Base-by-base conservation (phyloP, 2,329 filamentous ascomycete species). In the Calonectria montana region DNA sequence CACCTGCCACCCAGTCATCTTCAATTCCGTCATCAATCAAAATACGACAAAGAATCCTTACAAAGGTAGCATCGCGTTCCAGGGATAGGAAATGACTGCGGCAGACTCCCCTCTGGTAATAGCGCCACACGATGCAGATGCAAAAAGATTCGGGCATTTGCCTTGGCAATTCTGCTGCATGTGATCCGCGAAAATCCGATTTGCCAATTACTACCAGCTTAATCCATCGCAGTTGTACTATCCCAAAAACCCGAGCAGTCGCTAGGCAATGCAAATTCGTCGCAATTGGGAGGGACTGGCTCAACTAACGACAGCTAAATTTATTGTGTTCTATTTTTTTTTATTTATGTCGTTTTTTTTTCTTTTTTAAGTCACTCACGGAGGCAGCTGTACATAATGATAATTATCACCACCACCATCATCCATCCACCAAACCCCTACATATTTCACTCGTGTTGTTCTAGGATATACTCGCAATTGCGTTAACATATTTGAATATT, bases 21-120 rank as follows among this genome's bases (percentile, higher is more conserved):
- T 62, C 21, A 16, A 41, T 70, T 50, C 65, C 67, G 67, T 70
- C 67, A 70, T 41, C 27, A 13, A 39, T 15, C 21, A 27, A 35
- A 37, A 7, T 37, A 39, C 39, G 16, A 59, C 53, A 39, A 41
- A 67, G 10, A 37, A 41, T 61, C 39, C 65, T 43, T 59, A 39
- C 41, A 27, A 35, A 47, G 45, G 21, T 55, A 43, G 25, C 48
- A 66, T 57, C 41, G 10, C 27, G 23, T 2, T 43, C 41, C 65
- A 25, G n/a, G 27, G 41, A 39, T 67, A 18, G 37, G 37, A 31
- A 15, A 16, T 27, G 50, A 27, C 27, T 47, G 37, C 65, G 48
- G 65, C 65, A 65, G 21, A n/a, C n/a, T 31, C 47, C 35, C n/a
- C 35, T 31, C 43, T 37, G 7, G 31, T 21, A 41, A 21, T 21